A percentile compares a stretch with the other conserved stretches of the same genome.
These are phyloP conservation scores for Candida ascalaphidarum DNA, from an alignment of 805 yeast genomes.

Conservation along the genomic window DNA sequence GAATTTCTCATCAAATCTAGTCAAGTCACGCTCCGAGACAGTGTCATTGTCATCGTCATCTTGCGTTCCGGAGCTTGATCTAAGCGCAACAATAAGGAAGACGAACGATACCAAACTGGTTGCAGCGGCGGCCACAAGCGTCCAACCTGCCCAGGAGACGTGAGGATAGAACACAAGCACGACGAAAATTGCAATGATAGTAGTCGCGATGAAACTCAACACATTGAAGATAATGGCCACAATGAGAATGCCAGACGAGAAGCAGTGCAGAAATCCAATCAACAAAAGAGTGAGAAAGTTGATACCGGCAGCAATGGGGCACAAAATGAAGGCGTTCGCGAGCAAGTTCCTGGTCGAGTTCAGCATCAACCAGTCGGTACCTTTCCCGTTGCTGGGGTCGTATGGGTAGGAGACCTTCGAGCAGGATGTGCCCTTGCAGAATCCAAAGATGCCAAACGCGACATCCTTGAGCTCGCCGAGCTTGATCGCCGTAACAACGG, in stretches of 20 bases:
- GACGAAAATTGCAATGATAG: constrained; percentile 45
- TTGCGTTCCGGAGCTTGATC: constrained; percentile 14
- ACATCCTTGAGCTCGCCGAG: constrained; percentile 39
- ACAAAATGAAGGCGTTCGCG: constrained; percentile 46
- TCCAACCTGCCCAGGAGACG: constrained; percentile 66
- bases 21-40: constrained; percentile 5
- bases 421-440: constrained; percentile 39
- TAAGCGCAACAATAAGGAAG: constrained; percentile 28
- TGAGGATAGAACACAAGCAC: constrained; percentile 58
- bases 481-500: constrained; percentile 41
- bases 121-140: constrained; percentile 58
- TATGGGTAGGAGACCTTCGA: constrained; percentile 39
- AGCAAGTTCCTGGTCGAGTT: constrained; percentile 39
- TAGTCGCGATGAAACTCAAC: constrained; percentile 45
- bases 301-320: constrained; percentile 62
- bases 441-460: constrained; percentile 62
- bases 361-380: constrained; percentile 42
- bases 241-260: constrained; percentile 14
- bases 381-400: constrained; percentile 19
- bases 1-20: constrained; percentile 14
- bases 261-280: constrained; percentile 16
- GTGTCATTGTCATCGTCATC: constrained; percentile 8
- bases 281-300: constrained; percentile 31
- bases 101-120: constrained; percentile 45
- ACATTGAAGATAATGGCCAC: constrained; percentile 37